Evolutionary conservation across 768 basidiomycete species (phyloP), one percentile per base, ranked within the genome.

Genomic region (Phanerodontia chrysosporium): DNA sequence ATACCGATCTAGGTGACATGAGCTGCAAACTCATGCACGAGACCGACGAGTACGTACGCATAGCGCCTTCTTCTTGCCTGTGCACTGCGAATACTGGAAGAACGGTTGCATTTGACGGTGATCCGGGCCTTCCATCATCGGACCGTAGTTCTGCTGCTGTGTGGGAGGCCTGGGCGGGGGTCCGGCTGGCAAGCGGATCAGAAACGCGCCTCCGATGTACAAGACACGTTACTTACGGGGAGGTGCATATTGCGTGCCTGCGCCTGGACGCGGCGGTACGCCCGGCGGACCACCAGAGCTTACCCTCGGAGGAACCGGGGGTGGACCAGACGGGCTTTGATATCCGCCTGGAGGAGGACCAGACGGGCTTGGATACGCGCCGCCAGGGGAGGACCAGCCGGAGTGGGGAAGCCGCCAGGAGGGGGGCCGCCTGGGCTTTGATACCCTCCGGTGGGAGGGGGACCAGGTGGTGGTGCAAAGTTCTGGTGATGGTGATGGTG

Each of bases 81-180:
- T 81, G 66, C 83, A 85, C 55, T 81, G 79, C 1, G 80, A 82
- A 61, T 83, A 82, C 67, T 82, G 77, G 74, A 79, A 84, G 66
- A 67, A 81, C 6, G 77, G 76, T 28, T 71, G 70, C 56, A 70
- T 67, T 21, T 69, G 66, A 36, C 69, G 66, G 29, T 69, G 56
- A 35, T 67, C 59, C 3, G 69, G 70, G 36, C 72, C 73, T 30
- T 75, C 67, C 49, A 73, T 72, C 51, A 72, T 73, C 1, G 80
- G 79, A 8, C 80, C 82, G 58, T 78, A 82, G 58, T 70, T 65
- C 65, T 81, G 80, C 42, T 68, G 60, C 27, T 74, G 73, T 3
- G 67, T 44, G 1, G 76, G 76, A 0, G 76, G 76, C 21, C 65
- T 64, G 2, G 67, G 68, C 22, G 71, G 71, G 0, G 69, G 66